Conservation (phyloP, 176 grass and related monocot species). For the Paspalum notatum region DNA sequence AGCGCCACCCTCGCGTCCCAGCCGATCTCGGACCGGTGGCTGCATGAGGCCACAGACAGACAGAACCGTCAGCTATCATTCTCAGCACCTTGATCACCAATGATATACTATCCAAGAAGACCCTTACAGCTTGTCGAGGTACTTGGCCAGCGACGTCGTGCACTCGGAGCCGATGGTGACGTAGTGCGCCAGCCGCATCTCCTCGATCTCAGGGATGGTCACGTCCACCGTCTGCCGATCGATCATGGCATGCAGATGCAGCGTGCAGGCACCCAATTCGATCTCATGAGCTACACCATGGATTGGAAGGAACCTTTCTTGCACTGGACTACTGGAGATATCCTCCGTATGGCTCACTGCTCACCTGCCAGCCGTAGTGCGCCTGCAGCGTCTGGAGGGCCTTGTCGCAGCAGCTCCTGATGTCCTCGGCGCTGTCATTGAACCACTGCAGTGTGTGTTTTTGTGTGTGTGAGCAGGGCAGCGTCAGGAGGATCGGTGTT, state of each 20-base stretch:
- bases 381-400: constrained; percentile 57
- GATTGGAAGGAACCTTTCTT: no score
- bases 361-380: constrained; percentile 90
- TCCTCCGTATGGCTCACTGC: not conserved
- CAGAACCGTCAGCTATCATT: no score
- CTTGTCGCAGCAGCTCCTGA: constrained; percentile 80
- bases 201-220: constrained; percentile 89
- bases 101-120: not conserved
- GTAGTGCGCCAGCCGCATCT: constrained; percentile 96
- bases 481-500: not conserved
- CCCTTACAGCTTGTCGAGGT: constrained; percentile 80
- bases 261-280: not conserved
- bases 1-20: constrained; percentile 89
- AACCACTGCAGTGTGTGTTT: constrained; percentile 69
- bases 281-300: no score
- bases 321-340: no score
- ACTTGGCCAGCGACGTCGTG: constrained; percentile 74
- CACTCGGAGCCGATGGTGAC: constrained; percentile 92
- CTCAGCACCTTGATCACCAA: no score
- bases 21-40: constrained; percentile 75
- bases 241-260: not conserved
- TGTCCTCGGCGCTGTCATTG: constrained; percentile 79
- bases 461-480: not conserved
- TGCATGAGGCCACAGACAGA: not conserved
- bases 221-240: constrained; percentile 63